A percentile compares a stretch with the other conserved stretches of the same genome.
phyloP scores from a whole-genome alignment of 306 rosid species.

The Casuarina equisetifolia region DNA sequence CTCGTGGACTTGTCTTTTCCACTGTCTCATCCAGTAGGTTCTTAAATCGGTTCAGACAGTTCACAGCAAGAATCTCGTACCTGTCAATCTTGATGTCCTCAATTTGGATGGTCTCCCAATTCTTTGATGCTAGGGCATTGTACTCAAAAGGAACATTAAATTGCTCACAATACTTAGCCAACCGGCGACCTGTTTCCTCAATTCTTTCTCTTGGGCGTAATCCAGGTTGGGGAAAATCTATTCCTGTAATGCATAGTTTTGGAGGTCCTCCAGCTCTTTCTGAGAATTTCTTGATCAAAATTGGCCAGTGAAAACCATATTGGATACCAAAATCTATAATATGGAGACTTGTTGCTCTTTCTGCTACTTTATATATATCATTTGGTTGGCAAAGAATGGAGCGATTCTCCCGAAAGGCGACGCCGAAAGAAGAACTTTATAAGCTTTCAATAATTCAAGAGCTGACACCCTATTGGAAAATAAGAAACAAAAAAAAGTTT shows the following conservation, averaged over 20 bases:
- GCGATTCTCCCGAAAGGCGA: constrained; percentile 60
- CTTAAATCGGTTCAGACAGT: not conserved
- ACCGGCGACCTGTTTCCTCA: constrained; percentile 76
- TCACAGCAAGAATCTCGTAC: not conserved
- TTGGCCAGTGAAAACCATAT: constrained; percentile 85
- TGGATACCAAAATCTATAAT: constrained; percentile 68
- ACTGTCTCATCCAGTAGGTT: constrained; percentile 7
- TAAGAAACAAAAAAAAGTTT: constrained; percentile 5
- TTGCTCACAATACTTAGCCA: constrained; percentile 62
- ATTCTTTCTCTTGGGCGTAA: constrained; percentile 72
- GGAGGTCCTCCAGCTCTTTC: constrained; percentile 45
- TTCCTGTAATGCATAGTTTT: constrained; percentile 60
- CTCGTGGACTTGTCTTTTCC: not conserved
- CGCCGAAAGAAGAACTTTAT: constrained; percentile 41
- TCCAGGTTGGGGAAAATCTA: constrained; percentile 79
- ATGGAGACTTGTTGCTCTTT: constrained; percentile 49
- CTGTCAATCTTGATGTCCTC: constrained; percentile 6
- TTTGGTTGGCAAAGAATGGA: constrained; percentile 31
- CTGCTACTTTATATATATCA: constrained; percentile 36
- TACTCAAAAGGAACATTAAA: constrained; percentile 73
- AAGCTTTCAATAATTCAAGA: constrained; percentile 51
- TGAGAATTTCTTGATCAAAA: constrained; percentile 53
- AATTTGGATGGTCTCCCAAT: constrained; percentile 8
- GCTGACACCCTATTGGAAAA: not conserved
- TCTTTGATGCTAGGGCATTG: constrained; percentile 28